Evolutionary conservation across 345 rosid genomes (phyloP).

Genomic region (Schrenkiella parvula): DNA sequence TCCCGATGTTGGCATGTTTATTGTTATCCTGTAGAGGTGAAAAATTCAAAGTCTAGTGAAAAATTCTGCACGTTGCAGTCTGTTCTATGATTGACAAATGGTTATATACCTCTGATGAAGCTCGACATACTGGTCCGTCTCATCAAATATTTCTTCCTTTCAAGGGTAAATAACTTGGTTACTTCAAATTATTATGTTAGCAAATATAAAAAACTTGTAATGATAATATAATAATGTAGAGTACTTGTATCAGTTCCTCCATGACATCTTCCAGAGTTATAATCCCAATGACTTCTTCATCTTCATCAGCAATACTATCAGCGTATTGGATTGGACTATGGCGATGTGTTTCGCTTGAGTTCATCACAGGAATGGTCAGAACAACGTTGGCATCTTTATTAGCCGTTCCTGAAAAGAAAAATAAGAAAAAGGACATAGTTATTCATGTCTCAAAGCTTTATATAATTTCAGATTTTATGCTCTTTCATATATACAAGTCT

Average conservation of each 20-base stretch:
- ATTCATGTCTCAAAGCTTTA: neutral
- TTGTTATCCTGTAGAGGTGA: constrained; percentile 41
- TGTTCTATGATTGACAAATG: neutral
- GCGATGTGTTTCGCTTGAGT: constrained; percentile 12
- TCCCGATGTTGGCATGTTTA: constrained; percentile 42
- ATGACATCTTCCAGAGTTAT: constrained; percentile 92
- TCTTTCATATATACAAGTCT: constrained; percentile 2
- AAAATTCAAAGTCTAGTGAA: neutral
- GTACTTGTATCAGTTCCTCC: constrained; percentile 81
- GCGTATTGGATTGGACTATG: constrained; percentile 26
- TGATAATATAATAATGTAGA: too few relatives aligned
- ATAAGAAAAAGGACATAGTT: neutral
- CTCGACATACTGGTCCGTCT: constrained; percentile 63
- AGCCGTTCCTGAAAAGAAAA: constrained; percentile 4
- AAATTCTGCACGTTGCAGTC: neutral
- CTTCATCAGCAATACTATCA: constrained; percentile 31
- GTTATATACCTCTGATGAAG: constrained; percentile 48
- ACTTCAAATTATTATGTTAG: too few relatives aligned
- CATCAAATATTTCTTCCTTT: constrained; percentile 83
- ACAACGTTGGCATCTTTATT: constrained; percentile 17
- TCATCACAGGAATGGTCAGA: constrained; percentile 24
- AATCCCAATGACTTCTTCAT: constrained; percentile 65
- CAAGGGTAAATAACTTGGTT: too few relatives aligned
- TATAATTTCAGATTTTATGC: neutral
- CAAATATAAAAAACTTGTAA: too few relatives aligned